phyloP scores from a whole-genome alignment of 306 rosid species.

The Quercus bicolor region DNA sequence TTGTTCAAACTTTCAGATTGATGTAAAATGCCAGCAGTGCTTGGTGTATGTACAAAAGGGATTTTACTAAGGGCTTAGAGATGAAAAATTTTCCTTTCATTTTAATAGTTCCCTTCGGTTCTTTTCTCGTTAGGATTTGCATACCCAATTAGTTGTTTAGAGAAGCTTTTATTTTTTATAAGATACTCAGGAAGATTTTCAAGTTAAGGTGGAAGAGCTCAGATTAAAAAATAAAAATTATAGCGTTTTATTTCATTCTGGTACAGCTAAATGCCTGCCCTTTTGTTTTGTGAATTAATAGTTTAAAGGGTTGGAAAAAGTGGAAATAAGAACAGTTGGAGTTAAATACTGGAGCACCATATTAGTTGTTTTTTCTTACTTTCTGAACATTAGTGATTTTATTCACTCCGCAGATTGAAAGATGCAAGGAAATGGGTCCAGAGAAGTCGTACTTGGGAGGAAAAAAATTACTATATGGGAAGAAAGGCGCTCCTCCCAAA shows the following conservation, averaged over 20 bases:
- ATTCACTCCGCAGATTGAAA: conserved; percentile 66
- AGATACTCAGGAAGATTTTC: neutral
- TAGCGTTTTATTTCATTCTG: neutral
- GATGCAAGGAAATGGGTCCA: conserved; percentile 74
- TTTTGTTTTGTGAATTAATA: neutral
- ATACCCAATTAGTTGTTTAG: neutral
- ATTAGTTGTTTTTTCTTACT: neutral
- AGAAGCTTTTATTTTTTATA: neutral
- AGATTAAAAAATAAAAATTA: too few relatives aligned
- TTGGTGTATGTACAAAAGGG: neutral
- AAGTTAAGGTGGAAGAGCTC: neutral
- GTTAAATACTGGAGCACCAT: neutral
- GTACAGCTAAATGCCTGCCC: neutral
- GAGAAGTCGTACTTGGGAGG: conserved; percentile 83
- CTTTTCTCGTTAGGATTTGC: neutral
- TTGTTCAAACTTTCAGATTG: neutral
- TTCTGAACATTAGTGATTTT: neutral
- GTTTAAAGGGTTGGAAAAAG: neutral
- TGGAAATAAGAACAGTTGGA: neutral
- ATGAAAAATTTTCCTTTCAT: neutral
- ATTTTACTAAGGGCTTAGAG: neutral
- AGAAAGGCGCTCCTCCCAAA: conserved; percentile 62
- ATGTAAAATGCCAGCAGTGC: neutral
- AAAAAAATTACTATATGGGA: conserved; percentile 75
- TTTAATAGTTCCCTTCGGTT: neutral